A percentile compares a stretch with the other conserved stretches of the same genome.
phyloP scores from a whole-genome alignment of 345 rosid genomes.

The Anastatica hierochuntica region DNA sequence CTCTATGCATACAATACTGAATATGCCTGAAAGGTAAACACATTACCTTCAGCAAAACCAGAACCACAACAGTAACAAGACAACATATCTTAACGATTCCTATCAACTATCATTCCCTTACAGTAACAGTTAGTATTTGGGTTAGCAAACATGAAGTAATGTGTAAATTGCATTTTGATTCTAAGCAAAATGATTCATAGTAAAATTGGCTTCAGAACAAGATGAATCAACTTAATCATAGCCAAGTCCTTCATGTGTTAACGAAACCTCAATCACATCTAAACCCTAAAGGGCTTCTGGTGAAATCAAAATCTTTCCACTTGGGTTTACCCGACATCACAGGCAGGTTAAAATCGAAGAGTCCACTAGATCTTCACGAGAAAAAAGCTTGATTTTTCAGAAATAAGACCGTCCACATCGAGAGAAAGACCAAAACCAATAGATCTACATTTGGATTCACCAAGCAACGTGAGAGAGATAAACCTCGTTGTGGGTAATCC shows the following conservation, averaged over 20 bases:
- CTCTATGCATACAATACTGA: slow-evolving; percentile 89
- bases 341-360: background rate
- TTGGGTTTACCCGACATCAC: too few species aligned
- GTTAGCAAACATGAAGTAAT: background rate
- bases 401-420: too few species aligned
- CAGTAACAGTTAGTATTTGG: background rate
- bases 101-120: background rate
- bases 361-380: background rate
- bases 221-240: background rate
- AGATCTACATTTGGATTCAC: background rate
- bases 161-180: background rate
- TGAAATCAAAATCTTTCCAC: background rate
- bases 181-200: background rate
- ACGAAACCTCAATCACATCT: background rate
- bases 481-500: slow-evolving; percentile 30
- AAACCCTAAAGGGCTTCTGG: background rate
- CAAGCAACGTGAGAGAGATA: background rate
- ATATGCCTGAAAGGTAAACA: slow-evolving; percentile 52
- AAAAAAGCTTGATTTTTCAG: background rate
- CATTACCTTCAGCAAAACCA: slow-evolving; percentile 8
- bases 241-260: background rate
- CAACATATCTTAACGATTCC: background rate
- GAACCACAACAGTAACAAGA: slow-evolving; percentile 8
- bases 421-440: slow-evolving; percentile 1
- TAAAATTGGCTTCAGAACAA: background rate